Conservation (phyloP, 805 yeast species). For the Saturnispora ahearnii region DNA sequence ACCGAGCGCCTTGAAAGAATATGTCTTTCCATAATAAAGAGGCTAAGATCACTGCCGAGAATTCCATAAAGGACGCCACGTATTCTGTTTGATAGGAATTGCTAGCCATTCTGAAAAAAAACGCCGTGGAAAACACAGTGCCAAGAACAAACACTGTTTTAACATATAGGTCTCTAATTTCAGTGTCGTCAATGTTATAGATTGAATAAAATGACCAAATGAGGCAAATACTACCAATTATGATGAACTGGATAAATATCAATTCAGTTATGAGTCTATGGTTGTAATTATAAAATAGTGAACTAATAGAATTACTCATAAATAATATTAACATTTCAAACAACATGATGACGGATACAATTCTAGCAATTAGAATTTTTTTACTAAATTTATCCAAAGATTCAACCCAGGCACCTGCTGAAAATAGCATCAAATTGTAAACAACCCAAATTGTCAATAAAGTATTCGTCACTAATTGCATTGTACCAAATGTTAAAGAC, state of each 20-base stretch:
- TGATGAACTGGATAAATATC: conserved; percentile 21
- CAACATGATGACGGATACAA: conserved; percentile 16
- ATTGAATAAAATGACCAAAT: not conserved
- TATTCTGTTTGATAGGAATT: not conserved
- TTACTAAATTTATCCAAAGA: conserved; percentile 1
- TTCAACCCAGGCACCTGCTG: conserved; percentile 20
- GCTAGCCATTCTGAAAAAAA: not conserved
- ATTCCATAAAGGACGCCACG: not conserved
- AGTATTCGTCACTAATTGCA: conserved; percentile 18
- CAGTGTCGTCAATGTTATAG: not conserved
- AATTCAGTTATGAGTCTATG: conserved; percentile 15
- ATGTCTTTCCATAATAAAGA: not conserved
- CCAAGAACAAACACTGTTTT: not conserved
- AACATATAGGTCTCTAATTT: not conserved
- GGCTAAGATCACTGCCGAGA: not conserved
- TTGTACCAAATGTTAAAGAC: conserved; percentile 17
- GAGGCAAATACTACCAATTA: conserved; percentile 11
- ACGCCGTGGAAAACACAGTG: not conserved
- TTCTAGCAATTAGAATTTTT: conserved; percentile 14
- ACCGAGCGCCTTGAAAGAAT: not conserved
- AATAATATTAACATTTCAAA: conserved; percentile 24
- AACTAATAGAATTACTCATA: conserved; percentile 22
- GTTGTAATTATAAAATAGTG: conserved; percentile 20
- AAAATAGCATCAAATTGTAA: conserved; percentile 18
- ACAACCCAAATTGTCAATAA: conserved; percentile 17